Evolutionary conservation across 306 rosid genomes (phyloP).

Genomic region (Begonia fuchsioides): DNA sequence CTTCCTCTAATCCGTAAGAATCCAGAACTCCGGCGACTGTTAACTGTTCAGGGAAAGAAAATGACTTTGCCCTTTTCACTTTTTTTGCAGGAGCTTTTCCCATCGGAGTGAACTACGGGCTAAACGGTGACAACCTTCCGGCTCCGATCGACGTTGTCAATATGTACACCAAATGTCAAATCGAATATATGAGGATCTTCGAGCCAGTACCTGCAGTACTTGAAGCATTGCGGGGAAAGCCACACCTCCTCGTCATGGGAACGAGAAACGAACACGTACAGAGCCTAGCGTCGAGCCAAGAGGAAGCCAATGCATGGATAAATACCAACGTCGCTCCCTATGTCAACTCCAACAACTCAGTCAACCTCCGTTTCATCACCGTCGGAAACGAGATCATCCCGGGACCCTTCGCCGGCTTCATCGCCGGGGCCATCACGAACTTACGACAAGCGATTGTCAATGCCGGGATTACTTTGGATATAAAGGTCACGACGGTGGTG

Average conservation of each 20-base stretch:
- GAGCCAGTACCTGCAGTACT: slow-evolving; percentile 14
- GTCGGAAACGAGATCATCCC: slow-evolving; percentile 41
- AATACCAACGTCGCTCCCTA: slow-evolving; percentile 17
- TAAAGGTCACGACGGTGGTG: slow-evolving; percentile 32
- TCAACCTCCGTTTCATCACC: slow-evolving; percentile 31
- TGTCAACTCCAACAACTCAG: slow-evolving; percentile 12
- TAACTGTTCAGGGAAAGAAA: too few species aligned
- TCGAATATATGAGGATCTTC: slow-evolving; percentile 15
- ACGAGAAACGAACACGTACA: slow-evolving; percentile 8
- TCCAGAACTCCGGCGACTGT: too few species aligned
- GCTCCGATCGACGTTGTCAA: slow-evolving; percentile 11
- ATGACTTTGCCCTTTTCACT: too few species aligned
- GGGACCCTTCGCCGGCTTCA: slow-evolving; percentile 3
- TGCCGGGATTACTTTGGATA: slow-evolving; percentile 15
- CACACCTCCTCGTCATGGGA: slow-evolving; percentile 21
- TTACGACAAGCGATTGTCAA: slow-evolving; percentile 21
- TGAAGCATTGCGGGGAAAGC: slow-evolving; percentile 21
- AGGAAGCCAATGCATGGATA: slow-evolving; percentile 24
- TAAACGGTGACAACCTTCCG: slow-evolving; percentile 11
- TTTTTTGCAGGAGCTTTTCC: not conserved
- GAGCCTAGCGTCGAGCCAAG: slow-evolving; percentile 6
- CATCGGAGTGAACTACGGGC: not conserved
- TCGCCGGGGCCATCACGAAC: slow-evolving; percentile 30
- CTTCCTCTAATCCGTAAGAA: too few species aligned
- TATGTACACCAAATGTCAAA: slow-evolving; percentile 13